These are phyloP conservation scores for Mortierella hygrophila DNA, from an alignment of 192 early-diverging fungal species.

Conservation along the genomic window DNA sequence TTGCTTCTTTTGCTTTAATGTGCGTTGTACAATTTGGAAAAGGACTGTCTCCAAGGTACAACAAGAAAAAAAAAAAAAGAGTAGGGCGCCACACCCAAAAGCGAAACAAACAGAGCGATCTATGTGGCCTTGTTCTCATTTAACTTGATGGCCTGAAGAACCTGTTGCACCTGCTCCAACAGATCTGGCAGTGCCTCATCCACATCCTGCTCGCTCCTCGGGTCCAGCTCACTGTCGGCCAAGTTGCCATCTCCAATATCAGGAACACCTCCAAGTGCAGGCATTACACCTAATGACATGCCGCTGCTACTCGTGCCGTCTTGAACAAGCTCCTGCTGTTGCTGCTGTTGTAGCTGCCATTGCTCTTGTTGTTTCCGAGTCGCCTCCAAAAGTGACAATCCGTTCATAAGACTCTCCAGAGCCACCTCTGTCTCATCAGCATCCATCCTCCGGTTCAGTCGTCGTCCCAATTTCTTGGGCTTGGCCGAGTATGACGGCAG, in stretches of 20 bases:
- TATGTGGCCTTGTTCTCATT: conserved; percentile 31
- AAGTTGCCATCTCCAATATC: conserved; percentile 50
- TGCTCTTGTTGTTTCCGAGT: conserved; percentile 30
- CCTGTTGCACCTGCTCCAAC: conserved; percentile 48
- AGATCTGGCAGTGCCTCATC: conserved; percentile 42
- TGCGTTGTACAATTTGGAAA: neutral
- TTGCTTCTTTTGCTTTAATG: conserved; percentile 4
- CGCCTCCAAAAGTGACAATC: conserved; percentile 38
- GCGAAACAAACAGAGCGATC: neutral
- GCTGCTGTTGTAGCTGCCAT: conserved; percentile 13
- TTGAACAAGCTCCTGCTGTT: conserved; percentile 2
- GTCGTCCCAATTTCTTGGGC: neutral
- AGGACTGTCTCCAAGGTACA: neutral
- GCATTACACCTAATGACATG: neutral
- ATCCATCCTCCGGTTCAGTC: conserved; percentile 22
- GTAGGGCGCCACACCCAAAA: neutral
- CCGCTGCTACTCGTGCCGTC: neutral
- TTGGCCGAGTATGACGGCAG: neutral
- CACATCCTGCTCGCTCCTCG: conserved; percentile 28
- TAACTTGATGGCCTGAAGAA: conserved; percentile 44
- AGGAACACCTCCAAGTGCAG: conserved; percentile 9
- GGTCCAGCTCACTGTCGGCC: conserved; percentile 41
- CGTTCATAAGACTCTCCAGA: conserved; percentile 46
- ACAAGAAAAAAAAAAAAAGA: neutral
- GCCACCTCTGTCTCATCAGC: conserved; percentile 42